phyloP scores from a whole-genome alignment of 768 basidiomycete genomes.

The Exsudoporus frostii region DNA sequence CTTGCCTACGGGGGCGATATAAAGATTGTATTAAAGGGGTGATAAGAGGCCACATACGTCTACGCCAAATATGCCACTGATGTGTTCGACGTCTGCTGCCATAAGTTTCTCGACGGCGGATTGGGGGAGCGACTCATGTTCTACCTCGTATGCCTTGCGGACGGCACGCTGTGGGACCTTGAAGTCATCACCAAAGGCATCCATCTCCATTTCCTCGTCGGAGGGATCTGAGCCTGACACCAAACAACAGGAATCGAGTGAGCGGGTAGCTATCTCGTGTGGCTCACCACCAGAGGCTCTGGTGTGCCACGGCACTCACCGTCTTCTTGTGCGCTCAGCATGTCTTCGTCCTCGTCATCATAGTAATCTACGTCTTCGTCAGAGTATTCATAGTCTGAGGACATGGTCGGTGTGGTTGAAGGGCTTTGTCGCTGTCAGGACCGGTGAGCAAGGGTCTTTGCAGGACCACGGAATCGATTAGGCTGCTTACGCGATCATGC shows the following conservation, averaged over 20 bases:
- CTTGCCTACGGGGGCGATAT: constrained; percentile 44
- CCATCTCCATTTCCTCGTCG: constrained; percentile 71
- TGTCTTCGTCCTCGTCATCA: constrained; percentile 71
- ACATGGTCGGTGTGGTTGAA: constrained; percentile 35
- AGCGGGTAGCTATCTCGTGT: constrained; percentile 13
- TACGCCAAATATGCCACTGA: constrained; percentile 83
- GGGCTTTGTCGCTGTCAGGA: constrained; percentile 14
- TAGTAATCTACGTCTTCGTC: constrained; percentile 66
- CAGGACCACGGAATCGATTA: constrained; percentile 25
- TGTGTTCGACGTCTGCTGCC: constrained; percentile 77
- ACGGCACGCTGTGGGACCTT: constrained; percentile 52
- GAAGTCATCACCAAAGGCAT: constrained; percentile 62
- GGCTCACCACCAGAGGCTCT: constrained; percentile 20
- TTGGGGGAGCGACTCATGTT: constrained; percentile 75
- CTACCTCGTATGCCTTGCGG: constrained; percentile 78
- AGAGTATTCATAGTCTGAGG: constrained; percentile 69
- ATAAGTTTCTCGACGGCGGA: constrained; percentile 75
- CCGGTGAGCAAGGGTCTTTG: constrained; percentile 17
- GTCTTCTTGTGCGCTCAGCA: constrained; percentile 58
- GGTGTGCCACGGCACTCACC: constrained; percentile 32
- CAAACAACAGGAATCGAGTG: constrained; percentile 16
- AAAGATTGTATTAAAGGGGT: background rate
- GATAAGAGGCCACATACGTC: constrained; percentile 57
- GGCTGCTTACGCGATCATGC: constrained; percentile 26
- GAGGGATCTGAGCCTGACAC: constrained; percentile 38